Conservation (phyloP, 768 basidiomycete species). For the Fibroporia radiculosa region DNA sequence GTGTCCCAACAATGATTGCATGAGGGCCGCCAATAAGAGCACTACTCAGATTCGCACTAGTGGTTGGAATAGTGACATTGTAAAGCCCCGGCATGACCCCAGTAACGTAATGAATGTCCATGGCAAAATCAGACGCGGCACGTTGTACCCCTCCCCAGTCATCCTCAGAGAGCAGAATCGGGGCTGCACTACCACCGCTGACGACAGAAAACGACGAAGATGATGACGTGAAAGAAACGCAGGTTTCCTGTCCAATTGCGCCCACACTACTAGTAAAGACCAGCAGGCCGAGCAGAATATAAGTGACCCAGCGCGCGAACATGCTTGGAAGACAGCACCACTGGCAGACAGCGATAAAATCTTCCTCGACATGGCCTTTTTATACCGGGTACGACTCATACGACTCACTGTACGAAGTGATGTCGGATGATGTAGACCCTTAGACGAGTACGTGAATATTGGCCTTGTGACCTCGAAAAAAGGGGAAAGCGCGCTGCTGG, state of each 20-base stretch:
- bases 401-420: not conserved
- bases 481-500: too few species aligned
- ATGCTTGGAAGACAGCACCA: slow-evolving; percentile 1
- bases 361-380: not conserved
- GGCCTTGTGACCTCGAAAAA: slow-evolving; percentile 16
- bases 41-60: slow-evolving; percentile 14
- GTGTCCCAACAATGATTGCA: slow-evolving; percentile 59
- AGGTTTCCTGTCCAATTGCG: slow-evolving; percentile 44
- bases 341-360: too few species aligned
- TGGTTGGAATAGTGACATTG: slow-evolving; percentile 37
- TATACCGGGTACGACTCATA: too few species aligned
- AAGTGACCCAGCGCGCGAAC: slow-evolving; percentile 8
- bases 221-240: slow-evolving; percentile 35
- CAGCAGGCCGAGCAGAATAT: slow-evolving; percentile 11
- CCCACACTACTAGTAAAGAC: slow-evolving; percentile 14
- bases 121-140: slow-evolving; percentile 50
- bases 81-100: slow-evolving; percentile 40
- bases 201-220: slow-evolving; percentile 36
- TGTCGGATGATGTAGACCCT: not conserved
- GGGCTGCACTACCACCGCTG: slow-evolving; percentile 35
- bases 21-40: slow-evolving; percentile 14
- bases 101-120: slow-evolving; percentile 56
- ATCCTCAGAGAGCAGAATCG: slow-evolving; percentile 42
- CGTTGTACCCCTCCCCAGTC: slow-evolving; percentile 61
- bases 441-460: not conserved